Percentiles rank a stretch among this genome's conserved stretches.
Conservation (phyloP, 305 asterid genomes). For the Plantago coronopus region DNA sequence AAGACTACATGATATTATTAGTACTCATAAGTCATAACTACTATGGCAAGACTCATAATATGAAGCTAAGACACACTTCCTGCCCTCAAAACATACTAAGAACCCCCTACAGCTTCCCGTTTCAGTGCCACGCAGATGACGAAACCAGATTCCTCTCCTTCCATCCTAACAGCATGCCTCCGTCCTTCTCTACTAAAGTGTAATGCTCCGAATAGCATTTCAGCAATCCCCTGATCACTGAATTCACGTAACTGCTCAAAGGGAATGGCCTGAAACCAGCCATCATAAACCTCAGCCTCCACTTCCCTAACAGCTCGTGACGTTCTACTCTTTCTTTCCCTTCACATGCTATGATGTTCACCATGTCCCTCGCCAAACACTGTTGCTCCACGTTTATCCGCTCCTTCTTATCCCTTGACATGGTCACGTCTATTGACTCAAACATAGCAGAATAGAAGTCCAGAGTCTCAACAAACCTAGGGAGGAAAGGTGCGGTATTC, state of each 20-base stretch:
- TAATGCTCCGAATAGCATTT: conserved; percentile 62
- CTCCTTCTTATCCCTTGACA: conserved; percentile 34
- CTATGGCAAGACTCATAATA: too few relatives aligned
- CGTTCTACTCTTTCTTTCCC: conserved; percentile 52
- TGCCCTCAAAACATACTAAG: too few relatives aligned
- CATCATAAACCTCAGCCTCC: conserved; percentile 48
- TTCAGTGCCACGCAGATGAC: conserved; percentile 78
- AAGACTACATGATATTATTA: too few relatives aligned
- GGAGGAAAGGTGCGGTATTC: conserved; percentile 54
- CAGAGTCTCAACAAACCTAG: conserved; percentile 51
- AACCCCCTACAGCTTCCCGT: background rate
- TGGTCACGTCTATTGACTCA: conserved; percentile 49
- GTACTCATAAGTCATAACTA: too few relatives aligned
- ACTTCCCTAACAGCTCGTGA: conserved; percentile 46
- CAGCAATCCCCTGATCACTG: conserved; percentile 54
- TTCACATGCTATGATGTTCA: conserved; percentile 50
- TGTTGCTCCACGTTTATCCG: conserved; percentile 40
- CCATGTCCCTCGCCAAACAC: conserved; percentile 41
- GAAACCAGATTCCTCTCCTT: conserved; percentile 65
- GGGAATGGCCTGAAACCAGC: conserved; percentile 40
- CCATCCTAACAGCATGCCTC: conserved; percentile 72
- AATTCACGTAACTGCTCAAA: conserved; percentile 44
- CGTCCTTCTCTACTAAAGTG: conserved; percentile 59
- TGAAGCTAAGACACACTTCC: too few relatives aligned
- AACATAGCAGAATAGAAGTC: conserved; percentile 63